Evolutionary conservation across 2,329 filamentous ascomycete species (phyloP).

Genomic region (Blastomyces gilchristii): DNA sequence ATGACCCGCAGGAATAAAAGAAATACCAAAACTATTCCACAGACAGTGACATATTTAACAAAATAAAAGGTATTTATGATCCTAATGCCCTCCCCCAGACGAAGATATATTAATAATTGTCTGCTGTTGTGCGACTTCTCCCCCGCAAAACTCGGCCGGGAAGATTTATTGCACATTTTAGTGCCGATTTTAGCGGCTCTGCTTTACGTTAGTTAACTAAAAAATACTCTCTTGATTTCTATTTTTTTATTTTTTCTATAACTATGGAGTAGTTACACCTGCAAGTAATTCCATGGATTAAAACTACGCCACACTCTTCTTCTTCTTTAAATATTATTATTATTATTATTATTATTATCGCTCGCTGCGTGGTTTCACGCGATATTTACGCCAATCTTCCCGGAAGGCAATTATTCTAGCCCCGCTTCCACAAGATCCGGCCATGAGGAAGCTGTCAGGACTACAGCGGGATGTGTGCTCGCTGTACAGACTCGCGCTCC

Average conservation of each 20-base stretch:
- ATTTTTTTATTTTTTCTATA: too few species aligned
- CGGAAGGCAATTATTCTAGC: not conserved
- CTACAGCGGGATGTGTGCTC: slow-evolving; percentile 81
- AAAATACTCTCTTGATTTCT: too few species aligned
- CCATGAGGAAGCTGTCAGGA: slow-evolving; percentile 53
- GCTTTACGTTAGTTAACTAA: too few species aligned
- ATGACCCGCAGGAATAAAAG: too few species aligned
- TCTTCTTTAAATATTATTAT: not conserved
- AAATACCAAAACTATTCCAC: too few species aligned
- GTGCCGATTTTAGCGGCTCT: not conserved
- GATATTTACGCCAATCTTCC: not conserved
- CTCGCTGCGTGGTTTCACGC: not conserved
- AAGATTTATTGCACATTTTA: not conserved
- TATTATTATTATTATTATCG: too few species aligned
- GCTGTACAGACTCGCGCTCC: slow-evolving; percentile 77
- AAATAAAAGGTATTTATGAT: not conserved
- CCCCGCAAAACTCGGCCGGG: not conserved
- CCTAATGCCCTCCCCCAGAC: too few species aligned
- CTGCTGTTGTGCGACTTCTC: not conserved
- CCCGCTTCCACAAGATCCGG: not conserved
- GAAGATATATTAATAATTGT: too few species aligned
- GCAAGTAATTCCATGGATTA: too few species aligned
- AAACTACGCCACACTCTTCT: not conserved
- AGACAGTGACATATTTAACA: too few species aligned
- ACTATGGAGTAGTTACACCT: too few species aligned